phyloP scores from a whole-genome alignment of 1,139 yeast species.

The Zygotorulaspora mrakii region DNA sequence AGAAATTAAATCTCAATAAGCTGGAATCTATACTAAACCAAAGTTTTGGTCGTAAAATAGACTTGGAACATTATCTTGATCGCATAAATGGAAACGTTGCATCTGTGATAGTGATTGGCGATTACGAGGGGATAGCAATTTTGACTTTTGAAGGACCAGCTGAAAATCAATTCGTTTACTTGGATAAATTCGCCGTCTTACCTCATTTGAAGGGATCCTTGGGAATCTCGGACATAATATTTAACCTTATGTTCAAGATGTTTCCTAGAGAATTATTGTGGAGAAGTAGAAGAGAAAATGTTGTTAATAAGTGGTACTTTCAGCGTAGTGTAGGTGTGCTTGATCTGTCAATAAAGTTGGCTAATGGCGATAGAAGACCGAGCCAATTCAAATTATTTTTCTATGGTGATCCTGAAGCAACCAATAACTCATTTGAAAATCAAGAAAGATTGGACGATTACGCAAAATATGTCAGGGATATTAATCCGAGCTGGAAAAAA shows the following conservation, averaged over 20 bases:
- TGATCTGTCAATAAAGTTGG: constrained; percentile 43
- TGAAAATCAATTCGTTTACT: constrained; percentile 48
- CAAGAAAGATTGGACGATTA: constrained; percentile 27
- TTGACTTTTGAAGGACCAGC: constrained; percentile 66
- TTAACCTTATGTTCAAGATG: constrained; percentile 66
- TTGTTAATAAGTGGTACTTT: constrained; percentile 96
- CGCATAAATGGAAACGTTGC: constrained; percentile 68
- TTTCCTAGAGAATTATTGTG: constrained; percentile 77
- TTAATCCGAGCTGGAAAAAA: constrained; percentile 35
- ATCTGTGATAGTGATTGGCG: constrained; percentile 79
- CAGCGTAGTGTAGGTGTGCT: constrained; percentile 72
- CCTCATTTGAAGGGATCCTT: constrained; percentile 82
- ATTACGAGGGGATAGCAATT: constrained; percentile 93
- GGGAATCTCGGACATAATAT: constrained; percentile 89
- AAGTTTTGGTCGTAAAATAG: constrained; percentile 71
- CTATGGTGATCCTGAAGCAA: constrained; percentile 29
- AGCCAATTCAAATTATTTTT: constrained; percentile 36
- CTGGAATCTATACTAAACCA: constrained; percentile 65
- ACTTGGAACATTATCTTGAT: constrained; percentile 57
- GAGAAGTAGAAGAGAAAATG: constrained; percentile 82
- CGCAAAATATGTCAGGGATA: constrained; percentile 34
- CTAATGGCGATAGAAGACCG: constrained; percentile 28
- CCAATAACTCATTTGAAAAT: constrained; percentile 18
- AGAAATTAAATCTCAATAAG: constrained; percentile 52
- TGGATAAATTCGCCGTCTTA: constrained; percentile 91